These are phyloP conservation scores for Penicillium paneum DNA, from an alignment of 2,329 filamentous ascomycete species.

Conservation along the genomic window DNA sequence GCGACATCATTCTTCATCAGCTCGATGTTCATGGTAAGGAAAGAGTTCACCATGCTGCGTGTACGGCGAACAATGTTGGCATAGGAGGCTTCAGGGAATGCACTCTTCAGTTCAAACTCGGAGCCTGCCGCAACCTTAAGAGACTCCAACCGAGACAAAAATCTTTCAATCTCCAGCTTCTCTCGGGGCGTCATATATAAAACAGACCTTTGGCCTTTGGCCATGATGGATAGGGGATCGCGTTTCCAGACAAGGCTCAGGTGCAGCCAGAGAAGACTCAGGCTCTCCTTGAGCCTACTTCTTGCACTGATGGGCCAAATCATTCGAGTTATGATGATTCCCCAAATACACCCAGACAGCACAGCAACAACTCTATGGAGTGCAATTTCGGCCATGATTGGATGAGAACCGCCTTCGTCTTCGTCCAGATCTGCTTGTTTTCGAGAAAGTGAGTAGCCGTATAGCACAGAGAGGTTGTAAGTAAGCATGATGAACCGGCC, in stretches of 20 bases:
- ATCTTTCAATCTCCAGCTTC: conserved; percentile 81
- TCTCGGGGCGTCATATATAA: conserved; percentile 86
- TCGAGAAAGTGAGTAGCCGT: conserved; percentile 85
- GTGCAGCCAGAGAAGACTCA: conserved; percentile 87
- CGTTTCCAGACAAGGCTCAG: conserved; percentile 97
- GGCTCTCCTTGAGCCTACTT: conserved; percentile 80
- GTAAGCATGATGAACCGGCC: conserved; percentile 91
- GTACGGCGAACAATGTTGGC: conserved; percentile 74
- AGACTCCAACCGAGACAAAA: conserved; percentile 67
- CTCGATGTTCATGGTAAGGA: conserved; percentile 94
- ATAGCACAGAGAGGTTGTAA: conserved; percentile 92
- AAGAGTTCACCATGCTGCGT: conserved; percentile 81
- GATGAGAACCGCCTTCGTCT: conserved; percentile 79
- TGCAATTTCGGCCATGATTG: conserved; percentile 82
- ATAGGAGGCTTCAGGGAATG: conserved; percentile 74
- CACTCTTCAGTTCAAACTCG: conserved; percentile 84
- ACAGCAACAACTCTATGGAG: conserved; percentile 85
- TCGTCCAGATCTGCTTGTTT: conserved; percentile 69
- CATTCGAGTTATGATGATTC: conserved; percentile 79
- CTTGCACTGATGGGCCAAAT: conserved; percentile 94
- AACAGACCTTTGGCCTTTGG: conserved; percentile 54
- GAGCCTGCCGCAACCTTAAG: conserved; percentile 70
- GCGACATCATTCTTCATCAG: conserved; percentile 75
- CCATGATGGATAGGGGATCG: conserved; percentile 74
- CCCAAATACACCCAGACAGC: conserved; percentile 84